phyloP scores from a whole-genome alignment of 2,329 filamentous ascomycete genomes.

The Colletotrichum neosansevieriae region DNA sequence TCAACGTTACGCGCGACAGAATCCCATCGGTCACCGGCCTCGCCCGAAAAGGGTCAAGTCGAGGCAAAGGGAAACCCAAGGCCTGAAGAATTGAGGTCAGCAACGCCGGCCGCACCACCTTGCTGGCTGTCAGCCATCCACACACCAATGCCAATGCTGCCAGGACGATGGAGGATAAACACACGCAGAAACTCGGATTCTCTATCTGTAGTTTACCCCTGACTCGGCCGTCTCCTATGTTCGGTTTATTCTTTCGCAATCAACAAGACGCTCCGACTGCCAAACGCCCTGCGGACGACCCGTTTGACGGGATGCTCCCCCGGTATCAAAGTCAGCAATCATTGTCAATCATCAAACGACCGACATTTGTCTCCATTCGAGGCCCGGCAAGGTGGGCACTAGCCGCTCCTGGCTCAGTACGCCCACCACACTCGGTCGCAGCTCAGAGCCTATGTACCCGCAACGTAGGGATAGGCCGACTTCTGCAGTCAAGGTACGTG shows the following conservation, averaged over 20 bases:
- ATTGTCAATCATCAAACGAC: conserved; percentile 30
- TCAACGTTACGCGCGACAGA: conserved; percentile 29
- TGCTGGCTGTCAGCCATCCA: conserved; percentile 4
- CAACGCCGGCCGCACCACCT: conserved; percentile 8
- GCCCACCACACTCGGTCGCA: conserved; percentile 8
- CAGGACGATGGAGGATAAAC: conserved; percentile 20
- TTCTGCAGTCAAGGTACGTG: conserved; percentile 20
- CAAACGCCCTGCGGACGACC: conserved; percentile 7
- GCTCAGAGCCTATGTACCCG: conserved; percentile 24
- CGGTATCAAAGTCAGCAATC: conserved; percentile 23
- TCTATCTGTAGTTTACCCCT: conserved; percentile 1
- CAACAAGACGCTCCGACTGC: background rate
- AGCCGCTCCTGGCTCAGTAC: conserved; percentile 33
- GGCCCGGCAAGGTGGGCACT: conserved; percentile 30
- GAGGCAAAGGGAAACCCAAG: background rate
- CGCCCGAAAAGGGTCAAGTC: conserved; percentile 19
- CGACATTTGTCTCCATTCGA: conserved; percentile 33
- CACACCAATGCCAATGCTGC: conserved; percentile 19
- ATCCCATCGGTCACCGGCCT: conserved; percentile 30
- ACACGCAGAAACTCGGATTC: conserved; percentile 1
- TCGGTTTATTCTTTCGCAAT: background rate
- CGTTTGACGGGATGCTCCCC: conserved; percentile 20
- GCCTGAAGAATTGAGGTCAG: conserved; percentile 23
- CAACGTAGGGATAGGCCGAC: conserved; percentile 10
- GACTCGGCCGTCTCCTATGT: conserved; percentile 5